phyloP scores from a whole-genome alignment of 768 basidiomycete species.

The Agaricus subrufescens region DNA sequence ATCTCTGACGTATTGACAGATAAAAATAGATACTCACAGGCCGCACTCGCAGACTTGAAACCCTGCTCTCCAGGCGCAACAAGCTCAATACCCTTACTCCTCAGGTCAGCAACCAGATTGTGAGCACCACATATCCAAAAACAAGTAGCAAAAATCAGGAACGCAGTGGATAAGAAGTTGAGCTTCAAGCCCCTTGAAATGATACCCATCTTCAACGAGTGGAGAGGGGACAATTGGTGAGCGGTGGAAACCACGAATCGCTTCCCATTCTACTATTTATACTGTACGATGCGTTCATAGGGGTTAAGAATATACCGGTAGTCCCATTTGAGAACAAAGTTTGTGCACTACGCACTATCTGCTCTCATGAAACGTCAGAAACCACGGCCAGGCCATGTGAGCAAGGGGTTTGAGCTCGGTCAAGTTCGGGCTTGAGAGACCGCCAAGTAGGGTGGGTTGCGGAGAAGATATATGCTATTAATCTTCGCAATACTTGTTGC shows the following conservation, averaged over 20 bases:
- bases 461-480: no score
- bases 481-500: no score
- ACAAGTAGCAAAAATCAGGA: background rate
- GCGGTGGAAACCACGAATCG: no score
- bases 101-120: background rate
- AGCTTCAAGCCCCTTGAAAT: background rate
- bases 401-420: no score
- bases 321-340: no score
- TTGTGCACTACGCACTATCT: no score
- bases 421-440: no score
- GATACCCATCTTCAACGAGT: slow-evolving; percentile 53
- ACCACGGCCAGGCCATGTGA: no score
- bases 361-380: no score
- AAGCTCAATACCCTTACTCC: slow-evolving; percentile 14
- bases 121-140: background rate
- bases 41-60: slow-evolving; percentile 17
- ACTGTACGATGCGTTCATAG: background rate
- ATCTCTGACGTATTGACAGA: background rate
- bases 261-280: background rate
- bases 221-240: slow-evolving; percentile 52
- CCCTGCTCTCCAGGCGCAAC: slow-evolving; percentile 16
- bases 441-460: no score
- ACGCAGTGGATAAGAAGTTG: background rate
- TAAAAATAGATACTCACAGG: slow-evolving; percentile 16
- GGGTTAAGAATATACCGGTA: no score